Evolutionary conservation across 106 monocot species (phyloP).

Genomic region (Apostasia ramifera): DNA sequence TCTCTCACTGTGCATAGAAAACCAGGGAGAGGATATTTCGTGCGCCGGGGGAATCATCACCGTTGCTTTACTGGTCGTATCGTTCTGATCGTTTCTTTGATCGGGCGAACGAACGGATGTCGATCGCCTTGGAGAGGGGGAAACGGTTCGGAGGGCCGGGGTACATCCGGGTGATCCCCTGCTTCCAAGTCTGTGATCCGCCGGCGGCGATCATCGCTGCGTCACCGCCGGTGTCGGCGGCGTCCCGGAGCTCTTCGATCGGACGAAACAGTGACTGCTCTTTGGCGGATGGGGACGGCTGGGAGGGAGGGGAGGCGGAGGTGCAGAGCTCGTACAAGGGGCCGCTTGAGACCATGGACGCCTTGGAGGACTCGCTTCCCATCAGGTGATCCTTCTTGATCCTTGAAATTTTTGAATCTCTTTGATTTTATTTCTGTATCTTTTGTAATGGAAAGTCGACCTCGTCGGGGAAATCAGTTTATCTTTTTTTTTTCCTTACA

Average conservation of each 20-base stretch:
- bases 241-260: constrained; percentile 55
- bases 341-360: constrained; percentile 60
- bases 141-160: constrained; percentile 9
- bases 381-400: constrained; percentile 27
- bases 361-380: constrained; percentile 60
- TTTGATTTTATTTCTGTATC: background rate
- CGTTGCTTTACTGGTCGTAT: background rate
- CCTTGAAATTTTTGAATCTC: background rate
- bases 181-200: constrained; percentile 7
- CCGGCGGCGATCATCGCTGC: background rate
- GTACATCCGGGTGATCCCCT: constrained; percentile 9
- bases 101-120: constrained; percentile 17
- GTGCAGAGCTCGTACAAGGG: constrained; percentile 62
- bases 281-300: constrained; percentile 16
- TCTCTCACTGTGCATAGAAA: background rate
- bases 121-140: constrained; percentile 26
- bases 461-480: background rate
- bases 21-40: background rate
- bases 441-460: background rate
- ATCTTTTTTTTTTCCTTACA: background rate
- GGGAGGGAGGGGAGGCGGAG: constrained; percentile 36
- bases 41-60: background rate
- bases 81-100: too few species aligned
- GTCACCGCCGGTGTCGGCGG: constrained; percentile 7
- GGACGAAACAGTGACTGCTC: constrained; percentile 55